Percentiles rank a stretch among this genome's conserved stretches.
Conservation (phyloP, 2,329 filamentous ascomycete species). For the Xylariaceae sp. region DNA sequence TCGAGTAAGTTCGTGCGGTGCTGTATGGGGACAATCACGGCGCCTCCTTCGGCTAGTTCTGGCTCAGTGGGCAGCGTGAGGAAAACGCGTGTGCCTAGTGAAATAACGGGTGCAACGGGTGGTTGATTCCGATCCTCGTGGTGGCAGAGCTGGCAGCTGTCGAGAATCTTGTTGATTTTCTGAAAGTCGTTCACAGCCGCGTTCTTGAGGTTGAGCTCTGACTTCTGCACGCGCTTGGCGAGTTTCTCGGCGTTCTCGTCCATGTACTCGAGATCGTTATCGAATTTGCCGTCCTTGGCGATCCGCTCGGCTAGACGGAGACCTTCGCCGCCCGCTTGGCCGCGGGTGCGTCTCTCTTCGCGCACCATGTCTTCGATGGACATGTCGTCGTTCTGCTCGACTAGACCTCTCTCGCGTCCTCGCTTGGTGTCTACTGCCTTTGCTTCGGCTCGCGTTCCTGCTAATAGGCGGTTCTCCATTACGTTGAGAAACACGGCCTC, state of each 20-base stretch:
- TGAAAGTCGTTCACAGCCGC: slow-evolving; percentile 84
- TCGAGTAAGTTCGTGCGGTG: slow-evolving; percentile 90
- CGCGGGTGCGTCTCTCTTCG: slow-evolving; percentile 82
- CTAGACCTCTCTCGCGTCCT: slow-evolving; percentile 76
- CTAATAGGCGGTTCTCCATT: slow-evolving; percentile 86
- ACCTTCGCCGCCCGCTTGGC: slow-evolving; percentile 74
- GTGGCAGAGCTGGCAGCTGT: slow-evolving; percentile 85
- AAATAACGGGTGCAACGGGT: slow-evolving; percentile 79
- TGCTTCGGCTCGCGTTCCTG: slow-evolving; percentile 69
- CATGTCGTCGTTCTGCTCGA: slow-evolving; percentile 95
- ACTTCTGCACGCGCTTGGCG: slow-evolving; percentile 81
- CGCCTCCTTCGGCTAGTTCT: slow-evolving; percentile 76
- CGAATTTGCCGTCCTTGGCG: slow-evolving; percentile 86
- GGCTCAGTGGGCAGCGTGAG: slow-evolving; percentile 87
- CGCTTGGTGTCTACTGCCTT: slow-evolving; percentile 74
- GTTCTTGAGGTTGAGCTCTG: slow-evolving; percentile 82
- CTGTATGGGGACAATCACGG: slow-evolving; percentile 83
- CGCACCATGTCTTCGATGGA: slow-evolving; percentile 94
- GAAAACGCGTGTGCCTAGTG: slow-evolving; percentile 80
- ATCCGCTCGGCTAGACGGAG: slow-evolving; percentile 85
- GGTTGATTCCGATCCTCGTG: slow-evolving; percentile 75
- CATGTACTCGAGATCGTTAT: slow-evolving; percentile 92
- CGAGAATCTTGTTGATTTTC: slow-evolving; percentile 80
- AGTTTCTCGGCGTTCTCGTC: slow-evolving; percentile 94
- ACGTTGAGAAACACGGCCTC: slow-evolving; percentile 77